A percentile compares a stretch with the other conserved stretches of the same genome.
Conservation (phyloP, 768 basidiomycete genomes). For the Tulasnella sp. region DNA sequence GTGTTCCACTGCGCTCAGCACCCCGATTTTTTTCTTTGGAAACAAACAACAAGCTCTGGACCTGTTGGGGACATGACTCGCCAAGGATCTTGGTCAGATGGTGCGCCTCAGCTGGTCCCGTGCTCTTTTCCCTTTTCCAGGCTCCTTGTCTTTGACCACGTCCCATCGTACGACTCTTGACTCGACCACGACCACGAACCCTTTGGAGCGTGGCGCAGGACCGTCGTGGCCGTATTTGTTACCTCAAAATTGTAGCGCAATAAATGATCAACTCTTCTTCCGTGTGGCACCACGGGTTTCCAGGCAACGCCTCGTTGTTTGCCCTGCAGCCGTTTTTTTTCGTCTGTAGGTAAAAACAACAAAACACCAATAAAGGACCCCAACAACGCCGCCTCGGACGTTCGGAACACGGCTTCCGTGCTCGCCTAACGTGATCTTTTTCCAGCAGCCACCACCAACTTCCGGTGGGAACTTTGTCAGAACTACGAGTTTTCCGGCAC, state of each 20-base stretch:
- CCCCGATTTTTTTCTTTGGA: background rate
- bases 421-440: background rate
- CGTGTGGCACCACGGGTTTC: background rate
- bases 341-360: background rate
- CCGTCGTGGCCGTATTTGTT: background rate
- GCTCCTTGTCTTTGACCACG: background rate
- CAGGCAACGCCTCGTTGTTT: conserved; percentile 10
- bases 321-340: background rate
- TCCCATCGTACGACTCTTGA: conserved; percentile 15
- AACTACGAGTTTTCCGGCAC: background rate
- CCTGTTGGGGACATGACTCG: conserved; percentile 3
- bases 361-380: background rate
- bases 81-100: background rate
- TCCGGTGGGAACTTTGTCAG: background rate
- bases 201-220: background rate
- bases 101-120: background rate
- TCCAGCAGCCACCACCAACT: conserved; percentile 6
- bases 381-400: background rate
- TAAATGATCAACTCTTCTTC: background rate
- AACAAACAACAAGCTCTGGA: conserved; percentile 1
- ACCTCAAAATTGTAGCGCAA: background rate
- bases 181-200: background rate
- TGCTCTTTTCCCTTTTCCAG: background rate
- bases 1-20: background rate
- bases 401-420: conserved; percentile 5